Evolutionary conservation across 495 filamentous ascomycete species (phyloP), one percentile per base, ranked within the genome.

Genomic region (Aspergillus indologenus): DNA sequence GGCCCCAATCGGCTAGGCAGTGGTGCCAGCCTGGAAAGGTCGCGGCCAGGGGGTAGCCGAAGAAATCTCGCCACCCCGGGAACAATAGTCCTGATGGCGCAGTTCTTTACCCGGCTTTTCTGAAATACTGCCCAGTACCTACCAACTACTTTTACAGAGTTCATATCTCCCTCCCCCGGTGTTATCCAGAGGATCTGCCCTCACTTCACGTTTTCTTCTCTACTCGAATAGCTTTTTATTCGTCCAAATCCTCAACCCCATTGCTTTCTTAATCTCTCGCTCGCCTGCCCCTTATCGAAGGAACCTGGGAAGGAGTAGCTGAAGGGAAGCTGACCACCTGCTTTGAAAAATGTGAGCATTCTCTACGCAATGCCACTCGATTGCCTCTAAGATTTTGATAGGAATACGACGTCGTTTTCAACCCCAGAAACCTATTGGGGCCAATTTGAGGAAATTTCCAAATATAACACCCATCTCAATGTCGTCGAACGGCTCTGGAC

Each of bases 381-480:
- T 14, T 8, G 46, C 17, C 20, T 19, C 23, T 63, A 49, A 65
- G 31, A 22, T 29, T 1, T n/a, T 5, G 50, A 15, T 29, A 85
- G 83, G 77, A 86, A 86, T 71, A 79, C 82, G 43, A 89, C 82
- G 40, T 60, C 77, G 26, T 64, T 81, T 44, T 76, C 79, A 21
- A 54, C 81, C 55, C 77, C 85, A 6, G 78, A 81, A 26, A 83
- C 85, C 57, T 96, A 91, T 75, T 85, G 88, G 78, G 85, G 79
- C 55, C 88, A 92, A 64, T 95, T 91, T 74, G 85, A 95, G 59
- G 89, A 94, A 66, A 87, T 97, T 54, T 86, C 87, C 55, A 87
- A 89, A 64, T 88, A 90, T 80, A 95, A 94, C 81, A 79, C 95
- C 51, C 83, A 93, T 48, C 81, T 98, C 50, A 96, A 94, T 73